phyloP scores from a whole-genome alignment of 495 filamentous ascomycete genomes.

The Aspergillus coremiiformis region DNA sequence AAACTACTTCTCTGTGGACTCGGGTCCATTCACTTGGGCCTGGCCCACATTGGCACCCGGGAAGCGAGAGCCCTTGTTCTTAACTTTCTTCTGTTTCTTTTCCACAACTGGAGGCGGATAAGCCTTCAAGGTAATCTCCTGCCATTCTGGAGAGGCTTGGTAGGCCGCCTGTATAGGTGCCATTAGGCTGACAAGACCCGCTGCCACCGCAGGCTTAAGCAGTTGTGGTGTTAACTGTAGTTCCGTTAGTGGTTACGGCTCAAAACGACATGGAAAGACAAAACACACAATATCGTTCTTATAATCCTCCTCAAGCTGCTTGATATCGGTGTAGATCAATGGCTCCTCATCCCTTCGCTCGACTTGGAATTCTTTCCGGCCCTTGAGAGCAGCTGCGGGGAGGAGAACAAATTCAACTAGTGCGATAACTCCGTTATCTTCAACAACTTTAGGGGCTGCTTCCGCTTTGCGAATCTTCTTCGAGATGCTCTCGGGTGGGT shows the following conservation, averaged over 20 bases:
- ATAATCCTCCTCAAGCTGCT: constrained; percentile 72
- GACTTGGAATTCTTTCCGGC: constrained; percentile 32
- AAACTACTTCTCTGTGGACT: background rate
- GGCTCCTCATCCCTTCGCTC: constrained; percentile 48
- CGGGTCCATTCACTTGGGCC: constrained; percentile 19
- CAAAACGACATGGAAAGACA: background rate
- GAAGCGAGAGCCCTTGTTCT: constrained; percentile 69
- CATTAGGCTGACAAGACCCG: constrained; percentile 62
- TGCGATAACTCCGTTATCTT: constrained; percentile 77
- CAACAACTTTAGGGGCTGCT: constrained; percentile 63
- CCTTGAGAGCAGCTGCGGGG: constrained; percentile 47
- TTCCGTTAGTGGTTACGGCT: constrained; percentile 10
- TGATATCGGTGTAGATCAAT: constrained; percentile 65
- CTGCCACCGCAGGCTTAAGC: constrained; percentile 69
- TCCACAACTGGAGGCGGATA: constrained; percentile 62
- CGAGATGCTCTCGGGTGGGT: constrained; percentile 58
- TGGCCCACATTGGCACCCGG: constrained; percentile 41
- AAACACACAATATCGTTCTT: constrained; percentile 62
- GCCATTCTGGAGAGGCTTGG: constrained; percentile 66
- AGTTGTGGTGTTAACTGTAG: constrained; percentile 71
- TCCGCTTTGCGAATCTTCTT: constrained; percentile 81
- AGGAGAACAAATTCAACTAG: constrained; percentile 83
- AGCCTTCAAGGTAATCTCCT: constrained; percentile 69
- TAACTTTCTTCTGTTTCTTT: constrained; percentile 72
- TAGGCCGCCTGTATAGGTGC: constrained; percentile 68